Evolutionary conservation across 306 rosid species (phyloP).

Genomic region (Acacia confusa): DNA sequence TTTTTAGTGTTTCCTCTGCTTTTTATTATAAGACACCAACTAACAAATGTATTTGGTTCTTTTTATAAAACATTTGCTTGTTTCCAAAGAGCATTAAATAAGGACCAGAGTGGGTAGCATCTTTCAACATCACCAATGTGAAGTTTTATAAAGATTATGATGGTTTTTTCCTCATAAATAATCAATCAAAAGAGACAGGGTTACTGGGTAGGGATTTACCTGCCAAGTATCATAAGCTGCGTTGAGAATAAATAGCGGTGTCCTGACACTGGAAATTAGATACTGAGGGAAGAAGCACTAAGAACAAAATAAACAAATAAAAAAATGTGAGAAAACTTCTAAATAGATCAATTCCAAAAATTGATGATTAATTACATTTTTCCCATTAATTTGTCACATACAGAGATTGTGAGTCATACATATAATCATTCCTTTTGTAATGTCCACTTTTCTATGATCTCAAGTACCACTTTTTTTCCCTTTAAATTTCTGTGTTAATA

Average conservation of each 20-base stretch:
- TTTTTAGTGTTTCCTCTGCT: not conserved
- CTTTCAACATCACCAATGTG: slow-evolving; percentile 4
- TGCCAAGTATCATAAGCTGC: slow-evolving; percentile 96
- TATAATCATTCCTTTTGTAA: not conserved
- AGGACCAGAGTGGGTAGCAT: not conserved
- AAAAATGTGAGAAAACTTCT: slow-evolving; percentile 16
- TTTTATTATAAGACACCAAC: too few relatives aligned
- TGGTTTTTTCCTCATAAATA: not conserved
- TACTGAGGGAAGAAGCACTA: slow-evolving; percentile 90
- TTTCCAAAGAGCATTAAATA: too few relatives aligned
- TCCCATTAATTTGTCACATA: not conserved
- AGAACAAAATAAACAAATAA: not conserved
- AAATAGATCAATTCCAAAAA: not conserved
- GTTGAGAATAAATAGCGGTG: slow-evolving; percentile 84
- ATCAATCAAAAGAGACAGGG: slow-evolving; percentile 20
- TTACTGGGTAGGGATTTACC: slow-evolving; percentile 43
- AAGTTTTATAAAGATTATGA: not conserved
- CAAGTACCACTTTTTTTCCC: not conserved
- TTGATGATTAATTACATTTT: not conserved
- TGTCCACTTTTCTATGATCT: not conserved
- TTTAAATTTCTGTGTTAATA: too few relatives aligned
- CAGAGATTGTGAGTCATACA: not conserved
- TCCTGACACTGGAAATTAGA: slow-evolving; percentile 63
- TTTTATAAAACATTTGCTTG: too few relatives aligned
- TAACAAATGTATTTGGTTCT: too few relatives aligned